A percentile compares a stretch with the other conserved stretches of the same genome.
Conservation (phyloP, 2,329 filamentous ascomycete species). For the Diaporthe vexans region DNA sequence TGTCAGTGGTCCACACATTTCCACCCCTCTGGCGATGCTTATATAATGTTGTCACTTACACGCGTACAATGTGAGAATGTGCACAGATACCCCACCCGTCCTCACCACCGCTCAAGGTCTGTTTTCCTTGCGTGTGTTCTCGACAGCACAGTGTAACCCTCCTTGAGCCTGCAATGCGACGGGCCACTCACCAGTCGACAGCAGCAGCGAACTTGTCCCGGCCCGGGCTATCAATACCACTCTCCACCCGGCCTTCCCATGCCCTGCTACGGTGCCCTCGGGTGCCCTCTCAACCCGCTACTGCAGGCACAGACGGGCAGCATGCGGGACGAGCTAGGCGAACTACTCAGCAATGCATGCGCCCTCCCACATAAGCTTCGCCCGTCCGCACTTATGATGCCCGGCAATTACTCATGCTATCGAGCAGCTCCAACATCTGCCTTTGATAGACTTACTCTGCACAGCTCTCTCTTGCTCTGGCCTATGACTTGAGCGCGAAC, state of each 20-base stretch:
- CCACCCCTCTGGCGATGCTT: too few relatives aligned
- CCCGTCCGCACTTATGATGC: neutral
- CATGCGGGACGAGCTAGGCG: neutral
- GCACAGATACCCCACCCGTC: neutral
- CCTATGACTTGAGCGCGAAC: constrained; percentile 1
- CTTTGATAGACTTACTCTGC: neutral
- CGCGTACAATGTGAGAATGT: neutral
- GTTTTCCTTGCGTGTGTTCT: neutral
- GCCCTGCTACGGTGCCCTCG: neutral
- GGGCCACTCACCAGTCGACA: constrained; percentile 8
- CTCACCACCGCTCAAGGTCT: neutral
- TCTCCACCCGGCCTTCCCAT: constrained; percentile 6
- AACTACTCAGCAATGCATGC: constrained; percentile 2
- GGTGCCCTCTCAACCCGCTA: constrained; percentile 2
- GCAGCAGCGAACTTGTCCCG: neutral
- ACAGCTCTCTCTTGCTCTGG: neutral
- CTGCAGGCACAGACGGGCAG: constrained; percentile 28
- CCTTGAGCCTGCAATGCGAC: neutral
- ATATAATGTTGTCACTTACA: neutral
- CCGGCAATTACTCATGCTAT: neutral
- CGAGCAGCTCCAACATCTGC: neutral
- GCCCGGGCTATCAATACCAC: constrained; percentile 12
- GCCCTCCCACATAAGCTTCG: neutral
- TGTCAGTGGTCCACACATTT: neutral
- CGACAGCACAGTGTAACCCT: neutral